Evolutionary conservation across 805 yeast genomes (phyloP).

Genomic region (Metschnikowia orientalis): DNA sequence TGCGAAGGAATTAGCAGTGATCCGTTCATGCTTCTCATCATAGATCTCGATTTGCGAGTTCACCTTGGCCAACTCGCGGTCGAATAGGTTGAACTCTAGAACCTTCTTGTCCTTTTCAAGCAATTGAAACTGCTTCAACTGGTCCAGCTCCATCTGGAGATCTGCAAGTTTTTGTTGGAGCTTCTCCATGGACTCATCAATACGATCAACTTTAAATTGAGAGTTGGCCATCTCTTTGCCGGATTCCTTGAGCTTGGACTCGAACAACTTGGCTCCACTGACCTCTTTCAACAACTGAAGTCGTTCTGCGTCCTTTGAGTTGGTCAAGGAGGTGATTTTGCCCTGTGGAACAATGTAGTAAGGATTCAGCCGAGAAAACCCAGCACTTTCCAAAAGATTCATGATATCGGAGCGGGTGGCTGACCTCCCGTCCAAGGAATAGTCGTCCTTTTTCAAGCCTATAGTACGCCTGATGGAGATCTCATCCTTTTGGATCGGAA

Average conservation of each 20-base stretch:
- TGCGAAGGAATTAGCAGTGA: constrained; percentile 49
- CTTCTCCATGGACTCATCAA: constrained; percentile 66
- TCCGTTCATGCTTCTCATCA: constrained; percentile 52
- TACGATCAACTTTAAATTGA: constrained; percentile 61
- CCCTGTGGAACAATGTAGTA: constrained; percentile 98
- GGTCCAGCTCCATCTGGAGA: constrained; percentile 74
- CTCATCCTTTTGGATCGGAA: constrained; percentile 65
- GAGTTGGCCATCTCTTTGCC: constrained; percentile 74
- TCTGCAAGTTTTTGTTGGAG: constrained; percentile 71
- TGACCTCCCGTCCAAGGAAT: constrained; percentile 73
- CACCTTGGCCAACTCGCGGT: constrained; percentile 66
- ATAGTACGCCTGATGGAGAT: constrained; percentile 80
- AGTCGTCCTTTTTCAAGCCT: constrained; percentile 91
- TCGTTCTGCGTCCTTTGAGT: constrained; percentile 82
- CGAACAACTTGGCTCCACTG: constrained; percentile 92
- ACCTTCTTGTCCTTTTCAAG: constrained; percentile 65
- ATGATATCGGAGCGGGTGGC: constrained; percentile 77
- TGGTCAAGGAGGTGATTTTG: constrained; percentile 78
- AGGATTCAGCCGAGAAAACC: constrained; percentile 85
- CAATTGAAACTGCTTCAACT: constrained; percentile 63
- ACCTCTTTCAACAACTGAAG: constrained; percentile 79
- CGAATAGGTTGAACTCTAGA: constrained; percentile 69
- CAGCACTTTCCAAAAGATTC: constrained; percentile 84
- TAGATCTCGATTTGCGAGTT: constrained; percentile 55
- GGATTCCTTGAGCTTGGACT: constrained; percentile 72